phyloP scores from a whole-genome alignment of 2,329 filamentous ascomycete genomes.

The Diaporthe longicolla region DNA sequence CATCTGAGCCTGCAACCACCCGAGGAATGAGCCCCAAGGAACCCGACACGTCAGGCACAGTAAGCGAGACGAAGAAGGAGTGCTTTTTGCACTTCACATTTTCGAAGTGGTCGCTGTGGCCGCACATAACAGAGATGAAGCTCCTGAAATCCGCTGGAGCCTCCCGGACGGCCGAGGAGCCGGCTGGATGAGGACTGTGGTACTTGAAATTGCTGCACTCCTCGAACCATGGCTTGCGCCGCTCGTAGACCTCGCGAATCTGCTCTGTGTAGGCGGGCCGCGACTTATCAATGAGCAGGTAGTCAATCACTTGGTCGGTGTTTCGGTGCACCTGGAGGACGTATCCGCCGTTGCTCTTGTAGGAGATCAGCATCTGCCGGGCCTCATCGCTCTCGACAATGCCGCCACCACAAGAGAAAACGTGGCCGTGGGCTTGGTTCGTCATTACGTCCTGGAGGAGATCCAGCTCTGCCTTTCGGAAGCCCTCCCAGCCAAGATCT shows the following conservation, averaged over 20 bases:
- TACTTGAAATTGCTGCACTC: conserved; percentile 96
- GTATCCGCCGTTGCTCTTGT: conserved; percentile 82
- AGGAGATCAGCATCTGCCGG: conserved; percentile 80
- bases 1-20: conserved; percentile 88
- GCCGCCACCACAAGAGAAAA: conserved; percentile 95
- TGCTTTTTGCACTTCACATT: conserved; percentile 75
- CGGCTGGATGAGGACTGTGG: conserved; percentile 78
- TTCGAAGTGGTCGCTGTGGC: conserved; percentile 69
- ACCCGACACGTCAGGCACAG: conserved; percentile 79
- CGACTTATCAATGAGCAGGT: conserved; percentile 88
- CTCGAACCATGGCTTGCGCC: conserved; percentile 89
- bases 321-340: conserved; percentile 91
- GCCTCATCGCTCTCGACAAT: conserved; percentile 89
- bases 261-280: conserved; percentile 93
- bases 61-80: conserved; percentile 94
- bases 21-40: conserved; percentile 76
- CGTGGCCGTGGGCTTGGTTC: conserved; percentile 80
- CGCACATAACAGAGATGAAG: conserved; percentile 79
- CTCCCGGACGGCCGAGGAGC: conserved; percentile 56
- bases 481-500: conserved; percentile 85
- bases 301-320: conserved; percentile 89
- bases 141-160: conserved; percentile 78
- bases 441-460: conserved; percentile 81
- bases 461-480: conserved; percentile 83
- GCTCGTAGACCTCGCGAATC: conserved; percentile 90